These are phyloP conservation scores for Mercurialis annua DNA, from an alignment of 345 rosid genomes.

Conservation along the genomic window DNA sequence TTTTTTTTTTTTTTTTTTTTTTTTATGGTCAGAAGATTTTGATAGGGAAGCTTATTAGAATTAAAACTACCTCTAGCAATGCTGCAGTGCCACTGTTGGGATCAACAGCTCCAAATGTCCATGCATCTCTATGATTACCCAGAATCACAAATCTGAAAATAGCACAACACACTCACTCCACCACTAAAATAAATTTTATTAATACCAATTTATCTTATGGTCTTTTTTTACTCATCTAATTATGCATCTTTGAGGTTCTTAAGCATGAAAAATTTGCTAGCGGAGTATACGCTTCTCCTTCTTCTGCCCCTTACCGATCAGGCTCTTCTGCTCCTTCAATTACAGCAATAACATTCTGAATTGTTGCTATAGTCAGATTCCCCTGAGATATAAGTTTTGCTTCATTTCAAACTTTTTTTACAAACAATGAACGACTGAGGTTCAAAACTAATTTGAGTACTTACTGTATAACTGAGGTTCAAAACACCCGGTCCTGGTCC, in stretches of 20 bases:
- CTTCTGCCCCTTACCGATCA: constrained; percentile 51
- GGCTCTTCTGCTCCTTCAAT: constrained; percentile 80
- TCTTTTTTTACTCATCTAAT: background rate
- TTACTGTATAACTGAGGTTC: constrained; percentile 60
- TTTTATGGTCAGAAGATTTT: background rate
- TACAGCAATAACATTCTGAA: constrained; percentile 76
- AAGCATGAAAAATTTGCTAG: background rate
- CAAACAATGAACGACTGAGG: too few species aligned
- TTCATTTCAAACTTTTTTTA: background rate
- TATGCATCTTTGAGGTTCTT: background rate
- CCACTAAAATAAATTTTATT: constrained; percentile 4
- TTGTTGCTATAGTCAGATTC: constrained; percentile 46
- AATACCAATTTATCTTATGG: background rate
- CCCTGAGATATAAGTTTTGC: constrained; percentile 45
- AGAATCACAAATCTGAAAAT: constrained; percentile 55
- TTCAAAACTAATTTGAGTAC: constrained; percentile 19
- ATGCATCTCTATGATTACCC: constrained; percentile 91
- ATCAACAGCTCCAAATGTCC: constrained; percentile 92
- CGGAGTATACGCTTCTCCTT: background rate
- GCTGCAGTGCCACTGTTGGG: constrained; percentile 88
- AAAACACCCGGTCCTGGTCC: constrained; percentile 81
- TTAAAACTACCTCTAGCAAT: constrained; percentile 55
- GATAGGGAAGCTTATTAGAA: background rate
- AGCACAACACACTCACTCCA: background rate
- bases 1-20: too few species aligned